Conservation (phyloP, 192 early-diverging fungal genomes). For the Backusella macrospora region DNA sequence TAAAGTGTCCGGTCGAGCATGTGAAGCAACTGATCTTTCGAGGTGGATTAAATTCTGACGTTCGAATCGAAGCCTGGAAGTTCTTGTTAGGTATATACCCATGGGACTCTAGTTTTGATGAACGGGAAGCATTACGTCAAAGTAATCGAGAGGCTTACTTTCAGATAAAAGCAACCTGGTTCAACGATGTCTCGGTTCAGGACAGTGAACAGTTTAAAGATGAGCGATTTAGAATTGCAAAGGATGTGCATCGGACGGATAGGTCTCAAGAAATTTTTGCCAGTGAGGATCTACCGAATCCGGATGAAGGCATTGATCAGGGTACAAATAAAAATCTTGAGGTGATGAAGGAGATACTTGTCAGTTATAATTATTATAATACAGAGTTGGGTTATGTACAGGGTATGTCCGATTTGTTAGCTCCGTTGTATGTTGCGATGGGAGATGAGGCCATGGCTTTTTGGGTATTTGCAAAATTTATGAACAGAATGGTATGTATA, state of each 20-base stretch:
- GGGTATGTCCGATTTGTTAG: constrained; percentile 95
- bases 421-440: constrained; percentile 88
- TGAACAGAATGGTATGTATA: constrained; percentile 76
- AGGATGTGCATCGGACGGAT: constrained; percentile 96
- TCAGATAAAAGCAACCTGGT: constrained; percentile 69
- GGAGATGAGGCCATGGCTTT: constrained; percentile 90
- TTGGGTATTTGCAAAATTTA: constrained; percentile 88
- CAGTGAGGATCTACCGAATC: constrained; percentile 61
- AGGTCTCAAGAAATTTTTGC: constrained; percentile 80
- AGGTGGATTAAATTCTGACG: constrained; percentile 80
- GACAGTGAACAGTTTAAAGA: constrained; percentile 60
- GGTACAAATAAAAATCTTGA: constrained; percentile 78
- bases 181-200: constrained; percentile 58
- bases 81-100: constrained; percentile 84
- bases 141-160: constrained; percentile 60
- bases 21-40: constrained; percentile 68
- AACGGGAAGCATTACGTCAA: constrained; percentile 64
- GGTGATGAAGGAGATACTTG: constrained; percentile 86
- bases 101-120: constrained; percentile 78
- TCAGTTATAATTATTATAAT: constrained; percentile 90
- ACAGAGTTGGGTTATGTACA: constrained; percentile 87
- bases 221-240: constrained; percentile 72
- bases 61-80: constrained; percentile 89
- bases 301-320: constrained; percentile 44
- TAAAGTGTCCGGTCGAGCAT: constrained; percentile 51